Base-by-base conservation (phyloP, 1,284 basidiomycete species). In the Ceratobasidium sp. region DNA sequence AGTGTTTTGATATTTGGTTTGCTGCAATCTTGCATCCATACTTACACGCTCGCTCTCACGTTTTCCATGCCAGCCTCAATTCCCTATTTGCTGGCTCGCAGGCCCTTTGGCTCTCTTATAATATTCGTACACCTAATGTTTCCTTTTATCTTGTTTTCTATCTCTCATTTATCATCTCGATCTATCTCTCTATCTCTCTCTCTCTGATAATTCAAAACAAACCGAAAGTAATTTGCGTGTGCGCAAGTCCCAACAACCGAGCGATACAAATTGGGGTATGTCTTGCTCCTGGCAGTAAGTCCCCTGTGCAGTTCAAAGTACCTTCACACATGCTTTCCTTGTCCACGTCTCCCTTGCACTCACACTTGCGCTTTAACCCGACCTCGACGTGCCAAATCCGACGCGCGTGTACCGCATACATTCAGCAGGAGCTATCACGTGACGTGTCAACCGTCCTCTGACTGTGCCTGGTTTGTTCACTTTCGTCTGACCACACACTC, bases 231-330 rank as follows among this genome's bases (percentile, higher is more conserved):
- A n/a, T n/a, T n/a, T 51, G 42, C n/a, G 49, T 56, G 70, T 49
- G 56, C 49, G 56, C 23, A 64, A 64, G 61, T 28, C 28, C 61
- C 61, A 18, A 53, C 56, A 23, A 26, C 26, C 56, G 18, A 28
- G n/a, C 33, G 20, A 26, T 39, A 56, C 70, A 72, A 55, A 56
- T 72, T 72, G 58, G 69, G 71, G 56, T 73, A 44, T 44, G 55
- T 72, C 53, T 72, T 44, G 69, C 58, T 63, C 71, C 71, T 73
- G 26, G 71, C 71, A 58, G 71, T 73, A 73, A 73, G 71, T 63
- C 71, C 71, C 71, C 63, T 58, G 40, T 49, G 28, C 44, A 7
- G 66, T n/a, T n/a, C n/a, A n/a, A n/a, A n/a, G n/a, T n/a, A n/a
- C n/a, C n/a, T n/a, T n/a, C n/a, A n/a, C n/a, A n/a, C n/a, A n/a